Evolutionary conservation across 495 filamentous ascomycete species (phyloP), one percentile per base, ranked within the genome.

Genomic region (Podospora anserina): DNA sequence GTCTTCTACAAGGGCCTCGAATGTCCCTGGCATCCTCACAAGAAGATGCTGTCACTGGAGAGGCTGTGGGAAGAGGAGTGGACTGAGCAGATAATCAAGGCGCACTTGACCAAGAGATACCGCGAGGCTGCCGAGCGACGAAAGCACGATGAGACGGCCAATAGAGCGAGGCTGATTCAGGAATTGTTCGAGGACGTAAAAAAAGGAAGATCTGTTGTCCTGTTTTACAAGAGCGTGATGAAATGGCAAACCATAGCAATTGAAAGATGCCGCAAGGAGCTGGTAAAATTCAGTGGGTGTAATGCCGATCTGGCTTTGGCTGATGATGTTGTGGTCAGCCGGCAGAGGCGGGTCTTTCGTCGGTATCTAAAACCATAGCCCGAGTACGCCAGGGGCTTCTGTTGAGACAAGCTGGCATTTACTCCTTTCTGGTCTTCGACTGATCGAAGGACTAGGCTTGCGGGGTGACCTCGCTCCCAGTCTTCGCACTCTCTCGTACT

Each of bases 401-500:
- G 13, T 11, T 9, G 15, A 49, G 39, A 49, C 9, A 27, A 32
- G 0, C 16, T 61, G 26, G 13, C 23, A 5, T 61, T 61, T 61
- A 0, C 6, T 27, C 5, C 4, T 28, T 61, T 30, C 30, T 32
- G n/a, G n/a, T 30, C 13, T 61, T 32, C 3, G 59, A 28, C 4
- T 30, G 1, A 15, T 32, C 9, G 0, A 20, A 20, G 23, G 13
- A 2, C 23, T 27, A 26, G 26, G 13, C 4, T 60, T 57, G 66
- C 32, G 71, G 73, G 9, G 65, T 66, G n/a, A 93, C 68, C 30
- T 91, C 90, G 76, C 82, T 86, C 20, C 89, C 88, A 61, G 78
- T 82, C 72, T 78, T 81, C 0, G 88, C 90, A 73, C 90, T 93
- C 80, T 92, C 83, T 70, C 82, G 83, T 28, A 87, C 85, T 62